These are phyloP conservation scores for Kwoniella bestiolae DNA, from an alignment of 768 basidiomycete genomes.

Conservation along the genomic window DNA sequence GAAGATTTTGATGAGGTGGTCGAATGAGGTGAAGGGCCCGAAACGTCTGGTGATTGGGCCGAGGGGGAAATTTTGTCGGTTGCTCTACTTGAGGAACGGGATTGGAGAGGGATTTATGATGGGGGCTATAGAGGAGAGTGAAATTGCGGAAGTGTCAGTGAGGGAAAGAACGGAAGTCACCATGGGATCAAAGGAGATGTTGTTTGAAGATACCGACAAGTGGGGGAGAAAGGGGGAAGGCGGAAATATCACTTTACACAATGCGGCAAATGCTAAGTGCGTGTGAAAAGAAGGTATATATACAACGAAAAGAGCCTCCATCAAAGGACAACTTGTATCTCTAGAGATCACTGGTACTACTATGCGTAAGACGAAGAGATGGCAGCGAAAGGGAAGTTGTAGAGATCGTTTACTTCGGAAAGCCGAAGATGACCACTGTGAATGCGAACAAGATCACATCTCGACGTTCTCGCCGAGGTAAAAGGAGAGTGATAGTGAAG, in stretches of 20 bases:
- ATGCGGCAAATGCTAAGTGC: no score
- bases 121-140: background rate
- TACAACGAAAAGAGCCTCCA: no score
- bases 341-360: no score
- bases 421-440: no score
- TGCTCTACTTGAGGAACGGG: background rate
- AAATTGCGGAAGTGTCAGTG: background rate
- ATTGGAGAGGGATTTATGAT: background rate
- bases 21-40: conserved; percentile 49
- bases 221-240: background rate
- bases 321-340: no score
- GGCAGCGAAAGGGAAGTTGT: no score
- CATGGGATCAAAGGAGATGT: background rate
- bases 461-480: no score
- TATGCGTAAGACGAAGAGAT: no score
- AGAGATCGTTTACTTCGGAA: no score
- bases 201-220: background rate
- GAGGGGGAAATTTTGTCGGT: conserved; percentile 34
- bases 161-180: background rate
- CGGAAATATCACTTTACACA: background rate
- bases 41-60: conserved; percentile 42
- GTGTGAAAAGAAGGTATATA: no score
- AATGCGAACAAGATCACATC: no score
- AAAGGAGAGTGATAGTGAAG: no score
- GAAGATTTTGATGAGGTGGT: conserved; percentile 52